Base-by-base conservation (phyloP, 352 stramenopile genomes). In the Phytophthora fragariaefolia region DNA sequence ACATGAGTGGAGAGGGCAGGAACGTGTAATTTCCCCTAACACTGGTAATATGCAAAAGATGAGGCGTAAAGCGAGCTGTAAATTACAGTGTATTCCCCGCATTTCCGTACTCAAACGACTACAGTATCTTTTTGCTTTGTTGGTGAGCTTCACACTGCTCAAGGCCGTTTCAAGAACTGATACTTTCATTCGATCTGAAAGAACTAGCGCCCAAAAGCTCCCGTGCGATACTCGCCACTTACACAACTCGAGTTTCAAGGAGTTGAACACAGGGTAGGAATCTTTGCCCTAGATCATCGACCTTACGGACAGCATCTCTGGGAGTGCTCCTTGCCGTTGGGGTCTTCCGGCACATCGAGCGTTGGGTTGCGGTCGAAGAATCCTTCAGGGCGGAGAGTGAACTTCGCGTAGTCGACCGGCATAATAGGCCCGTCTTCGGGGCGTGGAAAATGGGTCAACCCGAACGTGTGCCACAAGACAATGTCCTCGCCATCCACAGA, bases 341-440 rank as follows among this genome's bases (percentile, higher is more conserved):
- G 73, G 46, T 82, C 71, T 20, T 75, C 67, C 0, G 71, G 74
- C 48, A 82, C 59, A 38, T 79, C 60, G 7, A 82, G 67, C 45
- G 71, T 92, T 76, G 43, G 69, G 32, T 60, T 89, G 76, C 54
- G 84, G 75, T 74, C 76, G 60, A 83, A 86, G 50, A 90, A 92
- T 2, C 73, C 71, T 30, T 90, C 77, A 15, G 83, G 79, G 51
- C 84, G 89, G 43, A 93, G 63, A 23, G 63, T 76, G 60, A 96
- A 92, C 26, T 73, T 72, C 23, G 82, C 82, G 20, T 74, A 77
- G 68, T 95, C 85, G 45, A 85, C 83, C 8, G 79, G 80, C 85
- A 95, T 92, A 22, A 93, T 77, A 17, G 85, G 85, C 73, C 83
- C 89, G 66, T 88, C 82, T 68, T 93, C 85, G 1, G 74, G 62